Percentiles rank a stretch among this genome's conserved stretches.
Conservation (phyloP, 2,329 filamentous ascomycete genomes). For the Monosporascus sp. region DNA sequence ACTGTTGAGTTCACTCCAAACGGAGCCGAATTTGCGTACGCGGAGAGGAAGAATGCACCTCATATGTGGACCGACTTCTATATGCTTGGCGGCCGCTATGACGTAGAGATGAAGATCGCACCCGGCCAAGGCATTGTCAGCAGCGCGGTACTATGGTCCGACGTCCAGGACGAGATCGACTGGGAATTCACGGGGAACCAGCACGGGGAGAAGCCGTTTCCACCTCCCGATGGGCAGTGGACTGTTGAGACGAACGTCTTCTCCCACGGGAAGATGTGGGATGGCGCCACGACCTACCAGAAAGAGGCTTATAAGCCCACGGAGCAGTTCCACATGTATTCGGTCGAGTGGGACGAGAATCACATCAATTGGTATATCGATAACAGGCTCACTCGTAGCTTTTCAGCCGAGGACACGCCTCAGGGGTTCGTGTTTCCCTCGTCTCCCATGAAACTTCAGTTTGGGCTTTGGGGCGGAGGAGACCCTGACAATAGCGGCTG, state of each 20-base stretch:
- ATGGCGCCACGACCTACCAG: constrained; percentile 23
- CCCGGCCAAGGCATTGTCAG: constrained; percentile 26
- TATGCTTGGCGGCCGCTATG: constrained; percentile 26
- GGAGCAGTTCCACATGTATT: constrained; percentile 27
- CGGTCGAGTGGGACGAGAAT: constrained; percentile 27
- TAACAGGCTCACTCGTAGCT: constrained; percentile 20
- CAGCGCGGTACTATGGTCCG: constrained; percentile 23
- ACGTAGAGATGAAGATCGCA: constrained; percentile 27
- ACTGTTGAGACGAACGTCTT: constrained; percentile 23
- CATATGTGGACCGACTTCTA: constrained; percentile 29
- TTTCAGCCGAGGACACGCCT: constrained; percentile 18
- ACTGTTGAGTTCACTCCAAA: constrained; percentile 21
- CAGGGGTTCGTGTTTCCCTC: constrained; percentile 22
- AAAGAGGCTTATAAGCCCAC: constrained; percentile 21
- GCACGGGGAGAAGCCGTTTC: constrained; percentile 23
- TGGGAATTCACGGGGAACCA: constrained; percentile 29
- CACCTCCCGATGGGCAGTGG: constrained; percentile 22
- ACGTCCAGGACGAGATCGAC: constrained; percentile 28
- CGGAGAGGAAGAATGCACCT: constrained; percentile 22
- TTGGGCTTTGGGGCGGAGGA: constrained; percentile 27
- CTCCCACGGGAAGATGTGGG: constrained; percentile 25
- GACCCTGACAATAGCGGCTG: constrained; percentile 22
- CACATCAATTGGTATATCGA: constrained; percentile 26
- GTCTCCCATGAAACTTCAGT: constrained; percentile 27
- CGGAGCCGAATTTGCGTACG: constrained; percentile 26